Evolutionary conservation across 345 rosid genomes (phyloP), one percentile per base, ranked within the genome.

Genomic region (Atalantia buxifolia): DNA sequence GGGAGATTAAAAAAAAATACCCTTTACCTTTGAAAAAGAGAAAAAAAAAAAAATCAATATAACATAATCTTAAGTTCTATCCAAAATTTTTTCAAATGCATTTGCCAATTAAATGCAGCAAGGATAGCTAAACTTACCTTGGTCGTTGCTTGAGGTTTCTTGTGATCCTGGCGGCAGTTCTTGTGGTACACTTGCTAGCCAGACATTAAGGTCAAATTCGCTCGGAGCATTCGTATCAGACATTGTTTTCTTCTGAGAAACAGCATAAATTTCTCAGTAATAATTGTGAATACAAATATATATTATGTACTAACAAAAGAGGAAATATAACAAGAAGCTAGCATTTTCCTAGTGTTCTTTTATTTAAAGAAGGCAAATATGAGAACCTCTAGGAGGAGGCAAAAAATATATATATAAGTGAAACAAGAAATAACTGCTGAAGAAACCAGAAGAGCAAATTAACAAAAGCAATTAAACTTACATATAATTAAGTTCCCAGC

Each of bases 111-210:
- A 53, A 18, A 53, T 53, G 57, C 57, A 18, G 57, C 57, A 18
- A 53, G 8, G 57, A 53, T 16, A 53, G 57, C 18, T 45, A 18
- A 7, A 53, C 6, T 31, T 76, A 79, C 85, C 82, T 50, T 25
- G 24, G 18, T 53, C 69, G 13, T 14, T 13, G 28, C 72, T 33
- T 10, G 66, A 14, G 67, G 45, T 38, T 69, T 61, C 68, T 13
- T 18, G 33, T 9, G 68, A 50, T 60, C 12, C 48, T 25, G 48
- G 59, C 45, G 72, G n/a, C 53, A 13, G 70, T 59, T 27, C 5
- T 25, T 67, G 73, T 5, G 67, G 9, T 35, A 18, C 21, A 42
- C 42, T n/a, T 6, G 30, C 7, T 7, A 60, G 57, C 24, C 6
- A 55, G 16, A 14, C 0, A 12, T 2, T 13, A 9, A 70, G 25